phyloP scores from a whole-genome alignment of 192 early-diverging fungal genomes.

The Podila horticola region DNA sequence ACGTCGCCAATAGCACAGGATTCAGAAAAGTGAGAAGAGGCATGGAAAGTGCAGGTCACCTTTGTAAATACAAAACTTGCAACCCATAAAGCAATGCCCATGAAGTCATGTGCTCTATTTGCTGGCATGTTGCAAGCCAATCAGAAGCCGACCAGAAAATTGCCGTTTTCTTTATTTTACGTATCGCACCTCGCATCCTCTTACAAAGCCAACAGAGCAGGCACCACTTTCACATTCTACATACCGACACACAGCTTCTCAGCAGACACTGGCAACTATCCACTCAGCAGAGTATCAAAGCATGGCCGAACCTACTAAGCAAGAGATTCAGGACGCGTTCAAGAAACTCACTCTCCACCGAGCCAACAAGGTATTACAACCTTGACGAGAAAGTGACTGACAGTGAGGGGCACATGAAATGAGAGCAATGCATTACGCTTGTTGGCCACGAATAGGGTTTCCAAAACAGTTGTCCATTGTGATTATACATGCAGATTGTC shows the following conservation, averaged over 20 bases:
- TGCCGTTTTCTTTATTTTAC: background rate
- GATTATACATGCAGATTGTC: too few species aligned
- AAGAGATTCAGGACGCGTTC: conserved; percentile 32
- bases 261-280: background rate
- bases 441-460: too few species aligned
- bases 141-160: background rate
- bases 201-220: background rate
- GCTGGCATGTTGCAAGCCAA: background rate
- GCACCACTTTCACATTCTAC: background rate
- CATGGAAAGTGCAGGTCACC: too few species aligned
- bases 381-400: background rate
- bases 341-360: conserved; percentile 7
- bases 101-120: background rate
- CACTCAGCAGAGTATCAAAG: background rate
- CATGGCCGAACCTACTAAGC: conserved; percentile 49
- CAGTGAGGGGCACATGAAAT: background rate
- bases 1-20: too few species aligned
- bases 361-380: conserved; percentile 2
- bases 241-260: background rate
- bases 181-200: background rate
- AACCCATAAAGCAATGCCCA: too few species aligned
- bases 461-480: too few species aligned
- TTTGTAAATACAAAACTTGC: too few species aligned
- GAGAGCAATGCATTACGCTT: background rate
- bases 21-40: too few species aligned